Evolutionary conservation across 2,329 filamentous ascomycete species (phyloP).

Genomic region (Botrytis aclada): DNA sequence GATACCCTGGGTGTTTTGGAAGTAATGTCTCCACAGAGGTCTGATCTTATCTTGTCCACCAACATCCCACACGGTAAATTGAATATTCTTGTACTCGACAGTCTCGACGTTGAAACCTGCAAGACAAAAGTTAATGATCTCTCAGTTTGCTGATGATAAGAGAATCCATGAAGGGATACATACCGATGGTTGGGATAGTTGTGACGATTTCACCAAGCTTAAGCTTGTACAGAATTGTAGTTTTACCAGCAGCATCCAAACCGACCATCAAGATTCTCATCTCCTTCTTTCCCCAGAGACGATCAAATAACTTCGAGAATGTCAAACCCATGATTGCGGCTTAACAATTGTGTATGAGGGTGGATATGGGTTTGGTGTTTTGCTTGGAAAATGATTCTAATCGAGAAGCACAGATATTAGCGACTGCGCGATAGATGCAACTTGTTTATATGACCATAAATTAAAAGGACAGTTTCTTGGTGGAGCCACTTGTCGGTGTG

Average conservation of each 20-base stretch:
- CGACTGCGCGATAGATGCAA: conserved; percentile 16
- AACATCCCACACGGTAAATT: conserved; percentile 99
- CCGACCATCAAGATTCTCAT: conserved; percentile 99
- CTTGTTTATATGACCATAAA: conserved; percentile 25
- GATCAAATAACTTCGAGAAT: conserved; percentile 94
- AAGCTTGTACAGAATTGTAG: conserved; percentile 99
- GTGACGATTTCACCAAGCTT: conserved; percentile 99
- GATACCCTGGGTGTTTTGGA: conserved; percentile 99
- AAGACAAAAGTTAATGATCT: conserved; percentile 22
- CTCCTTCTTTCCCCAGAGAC: conserved; percentile 99
- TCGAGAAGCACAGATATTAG: conserved; percentile 23
- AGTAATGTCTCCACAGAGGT: conserved; percentile 99
- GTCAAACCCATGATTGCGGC: conserved; percentile 91
- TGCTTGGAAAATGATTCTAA: conserved; percentile 29
- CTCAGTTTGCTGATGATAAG: conserved; percentile 25
- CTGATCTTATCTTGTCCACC: conserved; percentile 99
- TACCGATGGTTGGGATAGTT: conserved; percentile 97
- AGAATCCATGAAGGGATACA: conserved; percentile 37
- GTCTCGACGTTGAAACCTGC: conserved; percentile 99
- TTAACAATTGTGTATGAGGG: conserved; percentile 34
- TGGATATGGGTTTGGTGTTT: conserved; percentile 39
- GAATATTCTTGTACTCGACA: conserved; percentile 99
- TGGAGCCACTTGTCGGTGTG: conserved; percentile 22
- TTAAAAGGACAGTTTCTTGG: conserved; percentile 32
- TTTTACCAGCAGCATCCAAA: conserved; percentile 99